Evolutionary conservation across 2,329 filamentous ascomycete species (phyloP), one percentile per base, ranked within the genome.

Genomic region (Arthroderma uncinatum): DNA sequence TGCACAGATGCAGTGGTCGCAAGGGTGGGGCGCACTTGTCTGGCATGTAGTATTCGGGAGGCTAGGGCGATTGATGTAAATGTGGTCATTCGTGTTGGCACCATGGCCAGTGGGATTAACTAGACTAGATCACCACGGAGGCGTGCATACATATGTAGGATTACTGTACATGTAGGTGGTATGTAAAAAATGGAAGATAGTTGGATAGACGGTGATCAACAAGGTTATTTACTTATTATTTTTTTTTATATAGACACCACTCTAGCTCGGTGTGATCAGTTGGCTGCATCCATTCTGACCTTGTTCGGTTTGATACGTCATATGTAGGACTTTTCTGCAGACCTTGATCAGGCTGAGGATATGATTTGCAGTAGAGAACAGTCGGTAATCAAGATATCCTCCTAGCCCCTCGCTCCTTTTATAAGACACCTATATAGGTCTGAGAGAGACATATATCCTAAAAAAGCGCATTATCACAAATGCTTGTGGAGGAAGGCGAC

Each of bases 31-130:
- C 64, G 68, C 54, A 71, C 68, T 2, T 73, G 71, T 58, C 57
- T 73, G 36, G 68, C 69, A 6, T 75, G 73, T 59, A 74, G 71
- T 62, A 69, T 75, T 10, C 65, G 74, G 19, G 72, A 75, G 62
- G 73, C 72, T 33, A 69, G 68, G 39, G 73, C 73, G 0, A 58
- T 73, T 19, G 67, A 70, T 28, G 68, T 74, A 21, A 63, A 60
- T 6, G 65, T 74, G 21, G 68, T 75, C 23, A 68, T 75, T 50
- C 68, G 73, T 39, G 69, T 74, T 28, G 68, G 68, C 1, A 19
- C 16, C 9, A n/a, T 37, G 14, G 52, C 52, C n/a, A 54, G 33
- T 14, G 52, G 16, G 52, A 25, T 39, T 19, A 23, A 28, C 9
- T 48, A 28, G 10, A n/a, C n/a, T 25, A 28, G 42, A 28, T 12